A percentile compares a stretch with the other conserved stretches of the same genome.
Evolutionary conservation across 257 asterid genomes (phyloP).

Genomic region (Galeopsis tetrahit): DNA sequence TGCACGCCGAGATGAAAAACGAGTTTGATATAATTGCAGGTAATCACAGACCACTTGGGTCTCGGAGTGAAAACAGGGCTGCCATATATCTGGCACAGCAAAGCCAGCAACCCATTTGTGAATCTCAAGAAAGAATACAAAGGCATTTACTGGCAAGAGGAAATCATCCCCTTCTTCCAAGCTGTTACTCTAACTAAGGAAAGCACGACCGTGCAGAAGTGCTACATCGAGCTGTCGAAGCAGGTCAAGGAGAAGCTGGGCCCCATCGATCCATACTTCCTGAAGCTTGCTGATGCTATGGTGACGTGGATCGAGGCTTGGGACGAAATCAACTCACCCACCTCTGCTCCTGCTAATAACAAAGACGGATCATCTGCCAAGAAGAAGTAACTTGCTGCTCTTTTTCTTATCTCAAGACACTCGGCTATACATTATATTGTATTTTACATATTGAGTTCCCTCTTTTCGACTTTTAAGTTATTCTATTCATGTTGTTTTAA

Average conservation of each 20-base stretch:
- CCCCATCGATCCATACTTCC: conserved; percentile 61
- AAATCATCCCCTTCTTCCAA: conserved; percentile 77
- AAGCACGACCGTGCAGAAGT: conserved; percentile 62
- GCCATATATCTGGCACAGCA: conserved; percentile 85
- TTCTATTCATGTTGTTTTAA: conserved; percentile 14
- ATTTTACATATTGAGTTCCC: conserved; percentile 35
- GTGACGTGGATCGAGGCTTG: conserved; percentile 73
- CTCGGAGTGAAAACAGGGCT: conserved; percentile 76
- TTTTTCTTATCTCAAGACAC: neutral
- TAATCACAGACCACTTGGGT: conserved; percentile 66
- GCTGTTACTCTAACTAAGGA: conserved; percentile 53
- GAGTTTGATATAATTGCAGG: conserved; percentile 37
- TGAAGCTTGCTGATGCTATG: conserved; percentile 71
- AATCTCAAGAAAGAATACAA: conserved; percentile 72
- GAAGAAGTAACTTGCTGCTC: conserved; percentile 36
- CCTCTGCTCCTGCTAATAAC: conserved; percentile 28
- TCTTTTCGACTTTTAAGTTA: conserved; percentile 33
- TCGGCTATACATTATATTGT: conserved; percentile 11
- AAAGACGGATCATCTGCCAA: conserved; percentile 38
- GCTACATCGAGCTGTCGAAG: conserved; percentile 75
- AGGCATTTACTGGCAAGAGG: conserved; percentile 78
- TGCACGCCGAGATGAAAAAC: neutral
- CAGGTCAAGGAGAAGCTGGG: conserved; percentile 59
- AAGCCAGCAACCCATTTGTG: conserved; percentile 80
- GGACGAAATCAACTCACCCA: conserved; percentile 60